These are phyloP conservation scores for Pelargonium myrrhifolium DNA, from an alignment of 441 rosid genomes.

Conservation along the genomic window DNA sequence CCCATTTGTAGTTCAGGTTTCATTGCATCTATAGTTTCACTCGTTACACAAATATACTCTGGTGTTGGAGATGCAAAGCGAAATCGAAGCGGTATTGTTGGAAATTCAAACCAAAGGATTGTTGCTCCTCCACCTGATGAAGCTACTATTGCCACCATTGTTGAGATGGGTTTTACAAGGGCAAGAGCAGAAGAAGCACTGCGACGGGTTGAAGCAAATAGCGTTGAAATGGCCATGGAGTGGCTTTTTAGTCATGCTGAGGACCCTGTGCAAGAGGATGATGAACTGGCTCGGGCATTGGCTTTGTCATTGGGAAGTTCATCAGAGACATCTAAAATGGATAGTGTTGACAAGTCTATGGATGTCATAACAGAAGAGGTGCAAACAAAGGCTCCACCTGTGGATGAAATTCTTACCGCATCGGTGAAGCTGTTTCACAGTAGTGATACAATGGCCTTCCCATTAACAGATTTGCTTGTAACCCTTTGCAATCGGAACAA, in stretches of 20 bases:
- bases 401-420: slow-evolving; percentile 80
- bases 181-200: slow-evolving; percentile 94
- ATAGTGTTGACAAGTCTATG: slow-evolving; percentile 55
- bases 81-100: slow-evolving; percentile 53
- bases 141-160: slow-evolving; percentile 75
- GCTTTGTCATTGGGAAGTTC: slow-evolving; percentile 92
- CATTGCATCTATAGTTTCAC: slow-evolving; percentile 62
- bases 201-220: slow-evolving; percentile 87
- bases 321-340: slow-evolving; percentile 73
- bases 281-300: slow-evolving; percentile 95
- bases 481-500: slow-evolving; percentile 82
- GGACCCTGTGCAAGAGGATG: slow-evolving; percentile 96
- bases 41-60: slow-evolving; percentile 74
- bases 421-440: slow-evolving; percentile 71
- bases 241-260: slow-evolving; percentile 86
- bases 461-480: slow-evolving; percentile 80
- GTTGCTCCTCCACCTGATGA: slow-evolving; percentile 89
- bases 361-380: slow-evolving; percentile 55
- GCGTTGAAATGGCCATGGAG: slow-evolving; percentile 99
- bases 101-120: slow-evolving; percentile 65
- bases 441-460: slow-evolving; percentile 68
- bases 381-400: slow-evolving; percentile 48
- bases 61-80: slow-evolving; percentile 87
- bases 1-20: slow-evolving; percentile 69
- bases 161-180: slow-evolving; percentile 98